Evolutionary conservation across 768 basidiomycete species (phyloP).

Genomic region (Albatrellus ellisii): DNA sequence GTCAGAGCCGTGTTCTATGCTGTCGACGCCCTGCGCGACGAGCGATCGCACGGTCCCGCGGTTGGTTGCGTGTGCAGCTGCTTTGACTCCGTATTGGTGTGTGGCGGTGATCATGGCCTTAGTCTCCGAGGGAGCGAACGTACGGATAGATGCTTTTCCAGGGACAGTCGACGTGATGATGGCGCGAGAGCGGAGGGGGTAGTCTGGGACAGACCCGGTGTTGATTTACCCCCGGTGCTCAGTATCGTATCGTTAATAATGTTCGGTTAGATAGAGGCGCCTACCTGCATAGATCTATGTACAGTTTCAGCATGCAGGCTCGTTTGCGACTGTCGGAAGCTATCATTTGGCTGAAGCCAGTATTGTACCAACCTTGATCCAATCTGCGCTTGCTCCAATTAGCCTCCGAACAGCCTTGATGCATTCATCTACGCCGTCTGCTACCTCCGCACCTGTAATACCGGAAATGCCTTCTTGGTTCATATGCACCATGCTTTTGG

Average conservation of each 20-base stretch:
- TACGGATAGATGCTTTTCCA: slow-evolving; percentile 23
- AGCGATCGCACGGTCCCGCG: slow-evolving; percentile 24
- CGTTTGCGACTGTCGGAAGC: no score
- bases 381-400: slow-evolving; percentile 53
- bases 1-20: slow-evolving; percentile 42
- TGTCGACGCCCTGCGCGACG: slow-evolving; percentile 25
- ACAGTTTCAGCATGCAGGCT: not conserved
- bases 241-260: no score
- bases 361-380: slow-evolving; percentile 51
- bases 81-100: slow-evolving; percentile 38
- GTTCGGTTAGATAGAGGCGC: no score
- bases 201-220: slow-evolving; percentile 28
- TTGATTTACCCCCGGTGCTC: no score
- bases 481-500: slow-evolving; percentile 32
- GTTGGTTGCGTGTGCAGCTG: slow-evolving; percentile 40
- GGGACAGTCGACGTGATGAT: slow-evolving; percentile 25
- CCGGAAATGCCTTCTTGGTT: slow-evolving; percentile 42
- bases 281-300: slow-evolving; percentile 39
- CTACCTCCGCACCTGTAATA: slow-evolving; percentile 42
- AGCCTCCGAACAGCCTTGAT: slow-evolving; percentile 43
- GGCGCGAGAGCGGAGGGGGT: slow-evolving; percentile 36
- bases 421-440: slow-evolving; percentile 44
- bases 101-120: slow-evolving; percentile 37
- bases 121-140: slow-evolving; percentile 34
- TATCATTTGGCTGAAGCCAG: not conserved